A percentile compares a stretch with the other conserved stretches of the same genome.
phyloP scores from a whole-genome alignment of 441 rosid species.

The Gossypium gossypioides region DNA sequence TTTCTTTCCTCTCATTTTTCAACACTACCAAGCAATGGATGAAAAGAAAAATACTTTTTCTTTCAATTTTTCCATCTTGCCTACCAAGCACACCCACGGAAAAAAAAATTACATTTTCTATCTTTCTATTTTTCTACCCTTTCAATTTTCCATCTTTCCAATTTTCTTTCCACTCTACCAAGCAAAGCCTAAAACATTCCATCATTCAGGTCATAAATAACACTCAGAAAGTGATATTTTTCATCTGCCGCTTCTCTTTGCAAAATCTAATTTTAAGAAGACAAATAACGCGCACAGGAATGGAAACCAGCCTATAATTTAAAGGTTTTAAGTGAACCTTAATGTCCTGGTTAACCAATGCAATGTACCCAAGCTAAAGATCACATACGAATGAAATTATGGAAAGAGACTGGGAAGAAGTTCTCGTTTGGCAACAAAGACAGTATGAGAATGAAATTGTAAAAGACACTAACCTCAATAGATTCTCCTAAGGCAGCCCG shows the following conservation, averaged over 20 bases:
- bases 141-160: too few species aligned
- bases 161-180: too few species aligned
- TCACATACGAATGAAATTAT: background rate
- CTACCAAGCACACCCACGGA: too few species aligned
- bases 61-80: too few species aligned
- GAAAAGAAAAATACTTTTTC: too few species aligned
- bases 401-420: background rate
- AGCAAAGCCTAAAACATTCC: background rate
- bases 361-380: background rate
- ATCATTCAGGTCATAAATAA: constrained; percentile 10
- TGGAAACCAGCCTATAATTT: constrained; percentile 1
- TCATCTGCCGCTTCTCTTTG: background rate
- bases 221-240: background rate
- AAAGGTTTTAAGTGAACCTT: constrained; percentile 1
- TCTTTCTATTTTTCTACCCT: too few species aligned
- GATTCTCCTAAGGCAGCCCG: constrained; percentile 94
- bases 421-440: constrained; percentile 7
- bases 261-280: constrained; percentile 7
- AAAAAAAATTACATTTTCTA: too few species aligned
- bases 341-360: background rate
- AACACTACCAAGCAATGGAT: too few species aligned
- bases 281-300: background rate
- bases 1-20: too few species aligned
- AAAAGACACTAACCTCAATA: constrained; percentile 40
- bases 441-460: constrained; percentile 3